A percentile compares a stretch with the other conserved stretches of the same genome.
Conservation (phyloP, 768 basidiomycete genomes). For the Neoboletus brunneissimus region DNA sequence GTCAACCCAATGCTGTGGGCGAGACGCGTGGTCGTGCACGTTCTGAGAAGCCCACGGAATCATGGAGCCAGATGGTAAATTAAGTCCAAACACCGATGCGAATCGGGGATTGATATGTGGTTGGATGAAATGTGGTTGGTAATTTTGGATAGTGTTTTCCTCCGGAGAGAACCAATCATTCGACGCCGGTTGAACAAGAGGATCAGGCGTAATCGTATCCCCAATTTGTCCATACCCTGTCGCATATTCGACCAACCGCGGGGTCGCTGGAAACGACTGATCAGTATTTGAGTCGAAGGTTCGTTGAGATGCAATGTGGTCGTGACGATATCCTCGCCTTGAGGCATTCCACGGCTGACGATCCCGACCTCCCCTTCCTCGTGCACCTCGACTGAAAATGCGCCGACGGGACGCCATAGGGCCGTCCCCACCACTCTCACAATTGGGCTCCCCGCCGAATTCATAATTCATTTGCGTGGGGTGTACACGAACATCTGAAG, state of each 20-base stretch:
- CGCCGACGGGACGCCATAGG: conserved; percentile 14
- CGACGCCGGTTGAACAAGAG: conserved; percentile 7
- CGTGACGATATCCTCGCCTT: conserved; percentile 16
- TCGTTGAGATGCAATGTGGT: conserved; percentile 19
- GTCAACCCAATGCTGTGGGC: conserved; percentile 34
- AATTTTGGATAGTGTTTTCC: conserved; percentile 10
- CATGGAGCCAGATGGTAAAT: conserved; percentile 29
- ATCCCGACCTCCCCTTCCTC: conserved; percentile 25
- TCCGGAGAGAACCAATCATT: conserved; percentile 20
- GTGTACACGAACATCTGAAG: conserved; percentile 17
- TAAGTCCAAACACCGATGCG: conserved; percentile 60
- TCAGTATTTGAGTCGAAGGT: conserved; percentile 31
- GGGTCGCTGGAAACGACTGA: conserved; percentile 41
- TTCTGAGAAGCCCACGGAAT: conserved; percentile 20
- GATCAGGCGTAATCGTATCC: conserved; percentile 20
- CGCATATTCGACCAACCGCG: conserved; percentile 45
- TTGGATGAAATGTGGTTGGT: conserved; percentile 46
- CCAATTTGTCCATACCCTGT: conserved; percentile 41
- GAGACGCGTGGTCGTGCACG: conserved; percentile 12
- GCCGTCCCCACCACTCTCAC: conserved; percentile 17
- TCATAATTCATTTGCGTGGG: neutral
- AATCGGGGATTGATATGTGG: conserved; percentile 86
- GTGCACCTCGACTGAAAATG: conserved; percentile 25
- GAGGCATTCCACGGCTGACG: conserved; percentile 16
- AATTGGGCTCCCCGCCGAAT: conserved; percentile 22